Conservation (phyloP, 2,329 filamentous ascomycete species). For the Elsinoe perseae region DNA sequence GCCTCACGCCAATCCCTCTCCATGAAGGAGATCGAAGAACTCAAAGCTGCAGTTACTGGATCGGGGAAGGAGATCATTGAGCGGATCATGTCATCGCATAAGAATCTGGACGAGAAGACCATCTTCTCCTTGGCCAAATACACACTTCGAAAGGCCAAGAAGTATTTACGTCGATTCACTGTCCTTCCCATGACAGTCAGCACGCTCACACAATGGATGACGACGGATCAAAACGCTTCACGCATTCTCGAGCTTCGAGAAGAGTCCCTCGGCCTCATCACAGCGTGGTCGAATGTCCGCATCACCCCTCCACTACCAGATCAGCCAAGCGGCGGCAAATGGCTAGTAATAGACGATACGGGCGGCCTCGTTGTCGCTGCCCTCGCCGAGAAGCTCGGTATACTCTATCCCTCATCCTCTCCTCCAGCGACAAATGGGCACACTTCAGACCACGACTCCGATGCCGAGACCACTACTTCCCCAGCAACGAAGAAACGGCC, state of each 20-base stretch:
- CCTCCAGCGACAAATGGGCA: conserved; percentile 4
- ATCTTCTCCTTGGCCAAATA: conserved; percentile 92
- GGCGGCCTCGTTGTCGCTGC: conserved; percentile 74
- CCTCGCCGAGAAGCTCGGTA: conserved; percentile 80
- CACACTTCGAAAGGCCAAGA: conserved; percentile 85
- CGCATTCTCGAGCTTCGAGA: conserved; percentile 81
- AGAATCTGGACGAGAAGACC: conserved; percentile 87
- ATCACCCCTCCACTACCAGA: conserved; percentile 19
- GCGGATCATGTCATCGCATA: conserved; percentile 85
- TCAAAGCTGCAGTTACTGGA: conserved; percentile 64
- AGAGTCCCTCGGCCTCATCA: conserved; percentile 71
- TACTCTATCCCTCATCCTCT: conserved; percentile 50
- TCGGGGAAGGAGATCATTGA: conserved; percentile 84
- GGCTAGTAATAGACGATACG: conserved; percentile 80
- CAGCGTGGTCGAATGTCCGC: conserved; percentile 86
- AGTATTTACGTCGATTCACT: conserved; percentile 84
- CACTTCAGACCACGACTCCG: conserved; percentile 20
- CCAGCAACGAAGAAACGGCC: conserved; percentile 36
- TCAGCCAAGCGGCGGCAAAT: conserved; percentile 49
- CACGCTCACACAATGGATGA: conserved; percentile 65
- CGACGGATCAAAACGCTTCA: conserved; percentile 69
- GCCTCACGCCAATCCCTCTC: conserved; percentile 65
- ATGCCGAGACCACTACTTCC: background rate
- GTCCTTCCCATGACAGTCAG: conserved; percentile 75
- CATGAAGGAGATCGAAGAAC: conserved; percentile 60